phyloP scores from a whole-genome alignment of 345 rosid species.

The Rhodamnia argentea region DNA sequence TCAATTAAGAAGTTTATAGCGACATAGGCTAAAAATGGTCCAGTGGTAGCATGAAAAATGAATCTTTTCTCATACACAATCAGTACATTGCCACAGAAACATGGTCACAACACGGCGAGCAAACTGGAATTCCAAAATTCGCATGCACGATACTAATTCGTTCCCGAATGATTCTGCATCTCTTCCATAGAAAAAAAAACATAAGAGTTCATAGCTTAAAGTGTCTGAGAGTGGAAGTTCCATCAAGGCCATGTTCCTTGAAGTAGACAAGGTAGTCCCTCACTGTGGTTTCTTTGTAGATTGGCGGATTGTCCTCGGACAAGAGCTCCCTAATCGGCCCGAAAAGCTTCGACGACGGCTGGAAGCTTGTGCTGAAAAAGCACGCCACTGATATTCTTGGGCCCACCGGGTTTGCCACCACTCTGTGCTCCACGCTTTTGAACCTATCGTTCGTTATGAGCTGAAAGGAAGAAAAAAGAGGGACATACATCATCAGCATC shows the following conservation, averaged over 20 bases:
- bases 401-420: constrained; percentile 10
- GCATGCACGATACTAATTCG: neutral
- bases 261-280: constrained; percentile 4
- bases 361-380: constrained; percentile 11
- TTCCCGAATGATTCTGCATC: neutral
- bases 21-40: neutral
- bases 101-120: neutral
- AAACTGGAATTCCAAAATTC: neutral
- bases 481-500: neutral
- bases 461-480: constrained; percentile 1
- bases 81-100: neutral
- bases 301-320: constrained; percentile 26
- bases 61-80: neutral
- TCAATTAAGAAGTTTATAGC: neutral
- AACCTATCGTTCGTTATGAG: constrained; percentile 26
- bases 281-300: constrained; percentile 17
- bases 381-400: constrained; percentile 28
- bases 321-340: constrained; percentile 25
- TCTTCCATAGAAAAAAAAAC: neutral
- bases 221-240: constrained; percentile 1
- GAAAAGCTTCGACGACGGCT: constrained; percentile 1
- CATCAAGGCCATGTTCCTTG: constrained; percentile 9
- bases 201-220: constrained; percentile 4
- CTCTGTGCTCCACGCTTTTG: constrained; percentile 22
- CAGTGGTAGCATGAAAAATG: neutral